Evolutionary conservation across 371 early-diverging fungal species (phyloP).

Genomic region (Chytridium lagenaria): DNA sequence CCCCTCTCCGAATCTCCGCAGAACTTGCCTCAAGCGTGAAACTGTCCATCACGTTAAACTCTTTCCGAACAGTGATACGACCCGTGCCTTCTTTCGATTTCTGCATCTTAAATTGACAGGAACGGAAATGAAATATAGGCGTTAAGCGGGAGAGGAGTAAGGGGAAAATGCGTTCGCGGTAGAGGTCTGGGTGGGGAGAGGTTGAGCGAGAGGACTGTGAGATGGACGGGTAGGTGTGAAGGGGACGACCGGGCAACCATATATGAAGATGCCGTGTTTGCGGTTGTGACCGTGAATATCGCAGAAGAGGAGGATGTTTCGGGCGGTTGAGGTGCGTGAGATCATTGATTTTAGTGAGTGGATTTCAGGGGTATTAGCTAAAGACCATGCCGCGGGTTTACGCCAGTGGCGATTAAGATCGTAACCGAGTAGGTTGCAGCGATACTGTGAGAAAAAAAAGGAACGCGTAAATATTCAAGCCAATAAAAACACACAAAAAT

Average conservation of each 20-base stretch:
- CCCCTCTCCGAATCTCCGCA: slow-evolving; percentile 43
- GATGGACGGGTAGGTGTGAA: no score
- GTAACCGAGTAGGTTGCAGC: slow-evolving; percentile 53
- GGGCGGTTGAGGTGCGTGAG: slow-evolving; percentile 5
- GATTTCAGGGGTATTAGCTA: slow-evolving; percentile 30
- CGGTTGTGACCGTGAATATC: slow-evolving; percentile 60
- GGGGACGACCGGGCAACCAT: slow-evolving; percentile 55
- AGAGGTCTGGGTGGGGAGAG: slow-evolving; percentile 12
- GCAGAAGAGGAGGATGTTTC: slow-evolving; percentile 32
- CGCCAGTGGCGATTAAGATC: slow-evolving; percentile 55
- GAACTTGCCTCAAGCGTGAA: slow-evolving; percentile 55
- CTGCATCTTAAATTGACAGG: slow-evolving; percentile 45
- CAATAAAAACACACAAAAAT: not conserved
- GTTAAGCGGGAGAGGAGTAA: slow-evolving; percentile 34
- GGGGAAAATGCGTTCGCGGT: slow-evolving; percentile 42
- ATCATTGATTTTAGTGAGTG: slow-evolving; percentile 22
- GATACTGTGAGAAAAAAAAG: slow-evolving; percentile 36
- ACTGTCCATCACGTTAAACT: slow-evolving; percentile 45
- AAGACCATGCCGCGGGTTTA: not conserved
- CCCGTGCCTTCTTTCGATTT: slow-evolving; percentile 52
- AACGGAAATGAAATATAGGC: slow-evolving; percentile 43
- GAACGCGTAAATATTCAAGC: no score
- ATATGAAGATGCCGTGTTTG: slow-evolving; percentile 53
- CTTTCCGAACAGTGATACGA: slow-evolving; percentile 45
- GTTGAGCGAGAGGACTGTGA: no score